Conservation (phyloP, 768 basidiomycete species). For the Leccinum longicurvipes region DNA sequence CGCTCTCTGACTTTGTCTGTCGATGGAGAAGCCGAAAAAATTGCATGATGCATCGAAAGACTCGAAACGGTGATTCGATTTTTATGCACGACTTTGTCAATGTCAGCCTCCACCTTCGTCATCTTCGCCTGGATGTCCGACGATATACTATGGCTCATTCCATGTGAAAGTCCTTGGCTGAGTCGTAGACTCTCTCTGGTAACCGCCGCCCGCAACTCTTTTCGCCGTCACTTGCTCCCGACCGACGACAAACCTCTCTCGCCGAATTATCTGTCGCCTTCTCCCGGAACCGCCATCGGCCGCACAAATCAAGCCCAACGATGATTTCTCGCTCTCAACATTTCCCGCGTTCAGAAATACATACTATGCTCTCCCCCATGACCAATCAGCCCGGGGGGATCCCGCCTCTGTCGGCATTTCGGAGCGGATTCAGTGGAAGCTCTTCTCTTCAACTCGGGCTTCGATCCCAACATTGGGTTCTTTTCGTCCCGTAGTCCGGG, state of each 20-base stretch:
- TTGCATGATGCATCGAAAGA: slow-evolving; percentile 35
- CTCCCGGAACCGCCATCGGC: slow-evolving; percentile 55
- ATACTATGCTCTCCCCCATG: slow-evolving; percentile 60
- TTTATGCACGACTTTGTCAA: too few relatives aligned
- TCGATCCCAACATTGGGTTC: slow-evolving; percentile 87
- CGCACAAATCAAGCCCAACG: slow-evolving; percentile 72
- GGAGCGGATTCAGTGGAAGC: slow-evolving; percentile 55
- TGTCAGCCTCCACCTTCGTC: too few relatives aligned
- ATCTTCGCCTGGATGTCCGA: slow-evolving; percentile 1
- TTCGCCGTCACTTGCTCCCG: slow-evolving; percentile 30
- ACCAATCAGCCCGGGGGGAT: slow-evolving; percentile 77
- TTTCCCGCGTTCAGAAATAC: slow-evolving; percentile 52
- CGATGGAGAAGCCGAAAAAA: slow-evolving; percentile 49
- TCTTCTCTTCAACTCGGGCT: slow-evolving; percentile 88
- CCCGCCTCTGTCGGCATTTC: slow-evolving; percentile 70
- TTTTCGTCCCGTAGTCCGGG: slow-evolving; percentile 75
- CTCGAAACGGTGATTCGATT: too few relatives aligned
- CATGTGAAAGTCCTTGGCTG: slow-evolving; percentile 1
- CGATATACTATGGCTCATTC: not conserved
- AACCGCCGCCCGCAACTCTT: too few relatives aligned
- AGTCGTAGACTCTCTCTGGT: too few relatives aligned
- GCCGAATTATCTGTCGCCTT: slow-evolving; percentile 61
- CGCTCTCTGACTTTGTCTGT: slow-evolving; percentile 44
- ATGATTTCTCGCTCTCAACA: slow-evolving; percentile 80
- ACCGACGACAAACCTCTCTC: slow-evolving; percentile 39